Evolutionary conservation across 768 basidiomycete genomes (phyloP), one percentile per base, ranked within the genome.

Genomic region (Leucogyrophana mollusca): DNA sequence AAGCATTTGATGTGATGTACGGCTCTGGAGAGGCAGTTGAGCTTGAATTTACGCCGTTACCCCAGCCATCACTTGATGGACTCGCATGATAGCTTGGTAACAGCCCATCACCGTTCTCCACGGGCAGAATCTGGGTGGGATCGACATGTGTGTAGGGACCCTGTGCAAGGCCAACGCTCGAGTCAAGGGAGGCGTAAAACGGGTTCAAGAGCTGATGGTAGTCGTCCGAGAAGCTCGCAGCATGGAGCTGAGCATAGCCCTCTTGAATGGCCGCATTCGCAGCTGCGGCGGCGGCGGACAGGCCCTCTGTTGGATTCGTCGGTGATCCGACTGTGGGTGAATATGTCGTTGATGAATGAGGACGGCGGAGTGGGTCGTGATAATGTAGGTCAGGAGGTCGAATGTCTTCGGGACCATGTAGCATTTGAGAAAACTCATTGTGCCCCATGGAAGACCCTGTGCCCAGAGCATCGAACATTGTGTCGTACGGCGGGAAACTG

Each of bases 31-130:
- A 87, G 24, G 85, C 83, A 36, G 78, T 78, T 30, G 83, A 73
- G 57, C 88, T 89, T 10, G 85, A 77, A 47, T 71, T 72, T 30
- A 82, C 70, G 18, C 80, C 82, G 58, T 83, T 87, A 20, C 78
- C 80, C 87, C 87, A 90, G 7, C 79, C 85, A 61, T 90, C 89
- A 61, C 88, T 90, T 13, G 85, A 86, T 5, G 90, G 88, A 62
- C 85, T 91, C 35, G 83, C 71, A 58, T 85, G 87, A 69, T 80
- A 81, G 51, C 71, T 72, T 34, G 73, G 67, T 57, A 75, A 74
- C 9, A 71, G 63, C 49, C 64, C 59, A 27, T 71, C 69, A 41
- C 53, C 47, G 37, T 72, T 69, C 34, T 76, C 73, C 33, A 69
- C 63, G n/a, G 72, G 73, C 49, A 78, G 65, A 35, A 95, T 88